Percentiles rank a stretch among this genome's conserved stretches.
Conservation (phyloP, 495 filamentous ascomycete genomes). For the Trichoderma parareesei region DNA sequence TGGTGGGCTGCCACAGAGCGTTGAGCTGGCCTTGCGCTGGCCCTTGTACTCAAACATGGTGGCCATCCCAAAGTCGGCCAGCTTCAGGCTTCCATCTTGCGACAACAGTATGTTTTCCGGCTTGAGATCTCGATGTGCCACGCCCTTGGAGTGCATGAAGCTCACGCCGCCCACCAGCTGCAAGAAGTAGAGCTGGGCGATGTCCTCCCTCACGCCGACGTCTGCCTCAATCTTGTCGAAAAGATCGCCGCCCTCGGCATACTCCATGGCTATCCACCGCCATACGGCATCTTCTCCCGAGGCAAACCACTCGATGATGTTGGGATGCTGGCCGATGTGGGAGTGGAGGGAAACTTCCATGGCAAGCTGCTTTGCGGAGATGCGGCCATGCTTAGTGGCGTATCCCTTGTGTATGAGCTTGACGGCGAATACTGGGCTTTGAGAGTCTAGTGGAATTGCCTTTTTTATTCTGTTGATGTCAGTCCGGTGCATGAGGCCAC, state of each 20-base stretch:
- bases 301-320: constrained; percentile 87
- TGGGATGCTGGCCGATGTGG: constrained; percentile 78
- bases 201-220: constrained; percentile 81
- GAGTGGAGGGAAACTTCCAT: constrained; percentile 85
- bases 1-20: constrained; percentile 91
- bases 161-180: constrained; percentile 85
- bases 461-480: constrained; percentile 72
- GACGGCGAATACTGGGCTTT: constrained; percentile 80
- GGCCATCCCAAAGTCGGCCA: constrained; percentile 94
- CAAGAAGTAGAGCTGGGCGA: constrained; percentile 92
- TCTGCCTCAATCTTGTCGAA: constrained; percentile 99
- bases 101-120: constrained; percentile 85
- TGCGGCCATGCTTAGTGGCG: constrained; percentile 77
- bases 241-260: constrained; percentile 89
- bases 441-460: constrained; percentile 61
- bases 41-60: constrained; percentile 89
- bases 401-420: constrained; percentile 98
- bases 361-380: constrained; percentile 77
- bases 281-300: constrained; percentile 82
- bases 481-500: neutral
- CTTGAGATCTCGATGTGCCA: constrained; percentile 85
- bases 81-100: constrained; percentile 77
- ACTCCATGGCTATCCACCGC: constrained; percentile 98
- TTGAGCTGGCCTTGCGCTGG: constrained; percentile 65
- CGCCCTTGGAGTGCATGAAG: constrained; percentile 90